phyloP scores from a whole-genome alignment of 2,329 filamentous ascomycete species.

The Verticillium klebahnii region DNA sequence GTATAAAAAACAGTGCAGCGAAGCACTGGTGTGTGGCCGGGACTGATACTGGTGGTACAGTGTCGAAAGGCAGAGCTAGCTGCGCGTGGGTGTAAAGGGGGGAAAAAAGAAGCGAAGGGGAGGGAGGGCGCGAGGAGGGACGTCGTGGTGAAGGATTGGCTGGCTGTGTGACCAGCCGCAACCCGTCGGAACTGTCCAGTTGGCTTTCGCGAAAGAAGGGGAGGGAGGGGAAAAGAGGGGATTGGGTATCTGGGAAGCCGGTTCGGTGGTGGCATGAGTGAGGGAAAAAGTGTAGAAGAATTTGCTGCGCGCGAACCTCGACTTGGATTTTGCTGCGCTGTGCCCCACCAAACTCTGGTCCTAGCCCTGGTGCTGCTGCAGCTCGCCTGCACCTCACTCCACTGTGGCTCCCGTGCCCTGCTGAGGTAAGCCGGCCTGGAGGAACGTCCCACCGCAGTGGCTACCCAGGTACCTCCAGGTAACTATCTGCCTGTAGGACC shows the following conservation, averaged over 20 bases:
- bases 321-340: background rate
- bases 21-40: slow-evolving; percentile 40
- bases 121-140: slow-evolving; percentile 27
- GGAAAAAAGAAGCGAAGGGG: slow-evolving; percentile 50
- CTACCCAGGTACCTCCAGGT: too few species aligned
- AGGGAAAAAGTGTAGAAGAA: slow-evolving; percentile 20
- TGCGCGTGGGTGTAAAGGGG: slow-evolving; percentile 51
- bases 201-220: background rate
- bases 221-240: slow-evolving; percentile 4
- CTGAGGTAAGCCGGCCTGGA: background rate
- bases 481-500: too few species aligned
- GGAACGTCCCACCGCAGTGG: background rate
- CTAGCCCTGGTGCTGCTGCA: background rate
- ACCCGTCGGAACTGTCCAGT: slow-evolving; percentile 15
- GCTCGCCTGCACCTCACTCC: background rate
- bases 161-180: slow-evolving; percentile 34
- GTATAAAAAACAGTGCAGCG: slow-evolving; percentile 43
- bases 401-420: too few species aligned
- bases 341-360: slow-evolving; percentile 8
- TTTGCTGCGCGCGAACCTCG: slow-evolving; percentile 2
- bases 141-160: slow-evolving; percentile 40
- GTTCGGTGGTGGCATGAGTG: background rate
- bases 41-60: background rate
- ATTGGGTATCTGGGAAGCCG: background rate
- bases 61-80: slow-evolving; percentile 60